These are phyloP conservation scores for Penicillium brasilianum DNA, from an alignment of 2,329 filamentous ascomycete species.

Conservation along the genomic window DNA sequence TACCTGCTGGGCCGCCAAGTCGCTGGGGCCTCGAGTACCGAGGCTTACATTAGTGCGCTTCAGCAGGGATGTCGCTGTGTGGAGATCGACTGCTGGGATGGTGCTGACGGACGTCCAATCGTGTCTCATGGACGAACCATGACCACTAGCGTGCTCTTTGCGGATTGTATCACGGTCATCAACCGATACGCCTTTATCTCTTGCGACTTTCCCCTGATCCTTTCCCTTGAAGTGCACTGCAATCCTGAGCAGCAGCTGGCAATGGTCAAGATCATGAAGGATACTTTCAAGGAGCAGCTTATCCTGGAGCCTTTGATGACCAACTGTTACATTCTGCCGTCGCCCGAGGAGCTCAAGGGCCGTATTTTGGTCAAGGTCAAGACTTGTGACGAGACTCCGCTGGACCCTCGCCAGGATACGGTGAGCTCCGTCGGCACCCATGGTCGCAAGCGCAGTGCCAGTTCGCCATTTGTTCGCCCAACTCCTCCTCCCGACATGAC, in stretches of 20 bases:
- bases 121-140: constrained; percentile 91
- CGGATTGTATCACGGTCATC: constrained; percentile 89
- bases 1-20: constrained; percentile 93
- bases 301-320: constrained; percentile 75
- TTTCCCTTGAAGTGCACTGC: constrained; percentile 96
- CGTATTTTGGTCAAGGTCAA: constrained; percentile 95
- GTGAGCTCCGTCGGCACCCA: constrained; percentile 41
- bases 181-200: constrained; percentile 91
- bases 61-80: constrained; percentile 91
- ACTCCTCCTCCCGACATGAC: constrained; percentile 61
- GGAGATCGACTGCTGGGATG: constrained; percentile 98
- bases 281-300: constrained; percentile 79
- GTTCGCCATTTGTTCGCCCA: constrained; percentile 73
- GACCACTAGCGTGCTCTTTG: constrained; percentile 86
- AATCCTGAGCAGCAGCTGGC: constrained; percentile 77
- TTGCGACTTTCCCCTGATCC: constrained; percentile 86
- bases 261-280: constrained; percentile 90
- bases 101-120: constrained; percentile 80
- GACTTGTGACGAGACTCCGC: constrained; percentile 65
- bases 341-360: constrained; percentile 81
- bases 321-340: constrained; percentile 72
- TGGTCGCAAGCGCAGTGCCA: constrained; percentile 70
- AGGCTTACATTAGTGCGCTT: constrained; percentile 90
- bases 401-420: constrained; percentile 51
- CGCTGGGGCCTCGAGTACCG: constrained; percentile 85